phyloP scores from a whole-genome alignment of 768 basidiomycete species.

The Leucogyrophana mollusca region DNA sequence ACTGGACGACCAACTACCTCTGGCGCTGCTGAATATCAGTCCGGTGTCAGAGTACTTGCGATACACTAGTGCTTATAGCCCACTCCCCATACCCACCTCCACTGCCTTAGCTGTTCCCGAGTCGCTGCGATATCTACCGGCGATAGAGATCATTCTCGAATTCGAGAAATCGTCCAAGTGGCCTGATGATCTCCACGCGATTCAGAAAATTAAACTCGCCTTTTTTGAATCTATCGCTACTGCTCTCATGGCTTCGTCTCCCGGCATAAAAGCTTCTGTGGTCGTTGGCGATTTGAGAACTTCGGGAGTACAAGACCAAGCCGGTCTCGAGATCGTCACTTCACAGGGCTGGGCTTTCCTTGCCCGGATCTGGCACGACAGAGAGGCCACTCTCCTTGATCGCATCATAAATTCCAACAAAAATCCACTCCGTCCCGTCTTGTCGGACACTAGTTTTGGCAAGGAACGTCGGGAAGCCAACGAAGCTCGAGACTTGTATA shows the following conservation, averaged over 20 bases:
- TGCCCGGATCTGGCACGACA: conserved; percentile 82
- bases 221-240: conserved; percentile 82
- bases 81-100: conserved; percentile 63
- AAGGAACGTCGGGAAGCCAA: conserved; percentile 55
- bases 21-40: conserved; percentile 73
- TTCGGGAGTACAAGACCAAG: conserved; percentile 65
- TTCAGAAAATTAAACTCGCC: conserved; percentile 93
- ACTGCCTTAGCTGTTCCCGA: conserved; percentile 50
- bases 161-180: conserved; percentile 92
- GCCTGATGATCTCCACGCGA: conserved; percentile 92
- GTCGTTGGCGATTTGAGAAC: conserved; percentile 50
- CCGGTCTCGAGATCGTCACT: conserved; percentile 74
- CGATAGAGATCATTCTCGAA: conserved; percentile 76
- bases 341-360: conserved; percentile 86
- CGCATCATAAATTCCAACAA: conserved; percentile 52
- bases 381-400: conserved; percentile 79
- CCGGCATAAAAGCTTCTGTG: conserved; percentile 56
- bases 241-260: conserved; percentile 51
- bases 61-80: conserved; percentile 82
- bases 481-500: conserved; percentile 58
- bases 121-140: conserved; percentile 63
- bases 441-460: conserved; percentile 20
- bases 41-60: conserved; percentile 74
- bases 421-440: conserved; percentile 6
- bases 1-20: conserved; percentile 69